Percentiles rank a stretch among this genome's conserved stretches.
Evolutionary conservation across 129 eudicot genomes (phyloP).

Genomic region (Sambucus nigra): DNA sequence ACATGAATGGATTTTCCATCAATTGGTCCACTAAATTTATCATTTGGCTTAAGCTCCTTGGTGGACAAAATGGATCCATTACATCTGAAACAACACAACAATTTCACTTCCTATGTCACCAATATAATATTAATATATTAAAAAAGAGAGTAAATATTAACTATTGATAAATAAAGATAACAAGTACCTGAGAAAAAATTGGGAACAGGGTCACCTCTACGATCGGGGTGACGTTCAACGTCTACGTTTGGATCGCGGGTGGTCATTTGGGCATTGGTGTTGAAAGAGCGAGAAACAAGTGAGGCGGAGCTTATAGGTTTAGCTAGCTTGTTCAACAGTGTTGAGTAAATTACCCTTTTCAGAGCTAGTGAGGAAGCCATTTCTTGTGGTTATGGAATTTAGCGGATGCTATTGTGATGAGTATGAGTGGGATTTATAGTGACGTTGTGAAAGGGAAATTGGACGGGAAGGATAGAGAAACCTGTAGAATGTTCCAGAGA

Average conservation of each 20-base stretch:
- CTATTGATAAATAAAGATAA: not conserved
- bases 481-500: too few relatives aligned
- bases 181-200: conserved; percentile 18
- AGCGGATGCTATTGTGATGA: too few relatives aligned
- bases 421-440: too few relatives aligned
- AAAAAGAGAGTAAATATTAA: not conserved
- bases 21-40: conserved; percentile 61
- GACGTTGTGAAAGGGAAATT: too few relatives aligned
- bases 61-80: conserved; percentile 47
- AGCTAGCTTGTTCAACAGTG: conserved; percentile 11
- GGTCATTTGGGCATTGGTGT: conserved; percentile 10
- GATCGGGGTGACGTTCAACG: conserved; percentile 18
- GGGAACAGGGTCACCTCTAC: conserved; percentile 16
- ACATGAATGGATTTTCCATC: conserved; percentile 26
- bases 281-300: conserved; percentile 16
- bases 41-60: conserved; percentile 55
- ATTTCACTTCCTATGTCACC: too few relatives aligned
- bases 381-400: too few relatives aligned
- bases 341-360: conserved; percentile 2
- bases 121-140: too few relatives aligned
- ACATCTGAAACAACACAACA: conserved; percentile 19
- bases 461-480: too few relatives aligned
- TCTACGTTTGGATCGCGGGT: conserved; percentile 3
- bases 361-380: conserved; percentile 32
- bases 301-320: conserved; percentile 17